Percentiles rank a stretch among this genome's conserved stretches.
Conservation (phyloP, 495 filamentous ascomycete genomes). For the Thermothielavioides terrestris region DNA sequence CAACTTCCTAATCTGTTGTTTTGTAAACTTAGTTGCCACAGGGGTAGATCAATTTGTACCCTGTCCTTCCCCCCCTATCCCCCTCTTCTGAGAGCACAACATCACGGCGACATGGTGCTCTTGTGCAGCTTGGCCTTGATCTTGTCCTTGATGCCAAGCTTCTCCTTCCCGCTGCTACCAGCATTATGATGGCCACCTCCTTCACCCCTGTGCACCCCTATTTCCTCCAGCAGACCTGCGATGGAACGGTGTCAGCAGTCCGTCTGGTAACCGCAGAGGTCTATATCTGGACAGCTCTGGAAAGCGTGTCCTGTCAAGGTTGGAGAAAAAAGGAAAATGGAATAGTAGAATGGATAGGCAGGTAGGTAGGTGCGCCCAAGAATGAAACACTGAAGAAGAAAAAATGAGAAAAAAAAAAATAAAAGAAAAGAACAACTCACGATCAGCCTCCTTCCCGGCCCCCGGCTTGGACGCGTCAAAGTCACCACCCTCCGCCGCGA, state of each 20-base stretch:
- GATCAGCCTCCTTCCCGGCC: constrained; percentile 55
- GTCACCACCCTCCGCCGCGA: constrained; percentile 54
- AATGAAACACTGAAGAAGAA: too few species aligned
- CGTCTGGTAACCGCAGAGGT: neutral
- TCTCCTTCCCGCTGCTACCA: constrained; percentile 15
- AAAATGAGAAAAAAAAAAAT: neutral
- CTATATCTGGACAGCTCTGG: too few species aligned
- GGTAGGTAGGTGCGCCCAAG: too few species aligned
- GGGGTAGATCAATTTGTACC: neutral
- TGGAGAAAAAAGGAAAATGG: too few species aligned
- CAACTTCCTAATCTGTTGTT: too few species aligned
- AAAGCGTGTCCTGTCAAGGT: too few species aligned
- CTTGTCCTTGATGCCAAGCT: constrained; percentile 33
- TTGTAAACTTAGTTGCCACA: too few species aligned
- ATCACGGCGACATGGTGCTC: neutral
- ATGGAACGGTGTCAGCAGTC: neutral
- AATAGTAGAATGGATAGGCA: too few species aligned
- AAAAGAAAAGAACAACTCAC: constrained; percentile 37
- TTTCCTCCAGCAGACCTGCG: constrained; percentile 36
- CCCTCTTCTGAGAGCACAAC: neutral
- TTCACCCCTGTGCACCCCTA: constrained; percentile 28
- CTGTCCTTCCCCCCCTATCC: neutral
- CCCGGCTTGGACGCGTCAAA: constrained; percentile 57
- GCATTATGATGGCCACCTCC: neutral
- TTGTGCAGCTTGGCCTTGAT: constrained; percentile 42